Evolutionary conservation across 176 grass and related monocot species (phyloP).

Genomic region (Ananas comosus): DNA sequence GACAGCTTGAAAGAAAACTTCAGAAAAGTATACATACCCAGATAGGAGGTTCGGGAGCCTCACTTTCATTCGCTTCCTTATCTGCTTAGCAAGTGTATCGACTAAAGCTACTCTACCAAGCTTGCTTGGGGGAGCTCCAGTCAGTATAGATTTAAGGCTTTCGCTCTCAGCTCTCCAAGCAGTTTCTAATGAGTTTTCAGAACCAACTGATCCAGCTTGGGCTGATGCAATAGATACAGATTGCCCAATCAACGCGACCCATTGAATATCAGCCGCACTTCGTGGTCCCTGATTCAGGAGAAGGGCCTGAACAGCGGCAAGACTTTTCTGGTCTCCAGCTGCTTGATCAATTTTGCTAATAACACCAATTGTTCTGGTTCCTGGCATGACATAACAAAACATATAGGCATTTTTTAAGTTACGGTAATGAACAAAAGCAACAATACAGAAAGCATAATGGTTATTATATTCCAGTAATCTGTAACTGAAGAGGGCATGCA

Average conservation of each 20-base stretch:
- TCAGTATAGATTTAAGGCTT: constrained; percentile 59
- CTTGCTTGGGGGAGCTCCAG: constrained; percentile 51
- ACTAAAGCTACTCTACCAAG: constrained; percentile 71
- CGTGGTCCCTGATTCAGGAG: constrained; percentile 60
- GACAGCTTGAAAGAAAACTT: not conserved
- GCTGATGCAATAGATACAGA: constrained; percentile 44
- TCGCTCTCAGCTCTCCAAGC: constrained; percentile 65
- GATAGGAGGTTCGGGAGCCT: constrained; percentile 61
- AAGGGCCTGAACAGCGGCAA: constrained; percentile 64
- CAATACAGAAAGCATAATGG: not conserved
- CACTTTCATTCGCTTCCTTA: constrained; percentile 44
- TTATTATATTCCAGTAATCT: not conserved
- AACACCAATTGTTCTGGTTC: constrained; percentile 76
- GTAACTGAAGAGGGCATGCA: not conserved
- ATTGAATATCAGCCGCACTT: constrained; percentile 52
- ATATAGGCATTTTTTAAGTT: constrained; percentile 7
- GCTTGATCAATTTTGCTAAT: constrained; percentile 83
- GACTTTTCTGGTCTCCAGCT: constrained; percentile 59
- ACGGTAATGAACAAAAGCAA: not conserved
- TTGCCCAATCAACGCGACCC: constrained; percentile 70
- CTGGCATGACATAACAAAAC: constrained; percentile 30
- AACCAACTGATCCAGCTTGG: constrained; percentile 43
- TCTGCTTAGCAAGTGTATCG: constrained; percentile 73
- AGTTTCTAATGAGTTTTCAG: constrained; percentile 59
- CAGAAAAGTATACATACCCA: constrained; percentile 38